phyloP scores from a whole-genome alignment of 345 rosid genomes.

The Citrus sp. region DNA sequence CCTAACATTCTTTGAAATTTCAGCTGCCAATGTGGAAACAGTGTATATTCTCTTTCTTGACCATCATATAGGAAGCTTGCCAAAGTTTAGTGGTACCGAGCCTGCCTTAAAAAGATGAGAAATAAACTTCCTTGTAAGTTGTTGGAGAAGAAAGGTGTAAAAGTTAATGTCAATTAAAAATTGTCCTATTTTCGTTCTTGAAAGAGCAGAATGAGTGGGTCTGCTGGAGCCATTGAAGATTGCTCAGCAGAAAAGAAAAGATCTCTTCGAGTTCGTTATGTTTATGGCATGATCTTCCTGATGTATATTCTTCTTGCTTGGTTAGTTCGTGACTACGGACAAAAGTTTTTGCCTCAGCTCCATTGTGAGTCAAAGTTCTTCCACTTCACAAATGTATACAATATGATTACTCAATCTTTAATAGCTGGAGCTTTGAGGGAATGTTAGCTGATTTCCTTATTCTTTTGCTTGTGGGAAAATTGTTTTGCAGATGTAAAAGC shows the following conservation, averaged over 20 bases:
- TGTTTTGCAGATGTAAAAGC: conserved; percentile 55
- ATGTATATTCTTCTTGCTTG: conserved; percentile 67
- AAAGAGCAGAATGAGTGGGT: conserved; percentile 27
- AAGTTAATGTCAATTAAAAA: background rate
- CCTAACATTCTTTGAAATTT: background rate
- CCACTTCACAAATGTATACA: background rate
- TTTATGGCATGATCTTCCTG: conserved; percentile 69
- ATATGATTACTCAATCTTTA: background rate
- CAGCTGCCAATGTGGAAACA: background rate
- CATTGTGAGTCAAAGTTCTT: conserved; percentile 42
- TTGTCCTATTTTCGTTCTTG: background rate
- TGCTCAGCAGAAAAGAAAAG: conserved; percentile 40
- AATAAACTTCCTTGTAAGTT: background rate
- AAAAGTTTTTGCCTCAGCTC: conserved; percentile 40
- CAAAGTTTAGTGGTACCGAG: background rate
- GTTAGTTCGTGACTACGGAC: conserved; percentile 86
- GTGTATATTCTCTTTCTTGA: background rate
- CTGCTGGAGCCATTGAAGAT: conserved; percentile 20
- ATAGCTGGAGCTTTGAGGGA: background rate
- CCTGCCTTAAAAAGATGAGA: background rate
- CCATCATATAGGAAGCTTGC: background rate
- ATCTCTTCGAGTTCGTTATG: conserved; percentile 60
- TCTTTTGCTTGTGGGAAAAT: background rate
- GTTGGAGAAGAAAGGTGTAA: background rate
- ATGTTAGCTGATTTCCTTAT: background rate